Percentiles rank a stretch among this genome's conserved stretches.
These are phyloP conservation scores for Luffa acutangula DNA, from an alignment of 306 rosid genomes.

Conservation along the genomic window DNA sequence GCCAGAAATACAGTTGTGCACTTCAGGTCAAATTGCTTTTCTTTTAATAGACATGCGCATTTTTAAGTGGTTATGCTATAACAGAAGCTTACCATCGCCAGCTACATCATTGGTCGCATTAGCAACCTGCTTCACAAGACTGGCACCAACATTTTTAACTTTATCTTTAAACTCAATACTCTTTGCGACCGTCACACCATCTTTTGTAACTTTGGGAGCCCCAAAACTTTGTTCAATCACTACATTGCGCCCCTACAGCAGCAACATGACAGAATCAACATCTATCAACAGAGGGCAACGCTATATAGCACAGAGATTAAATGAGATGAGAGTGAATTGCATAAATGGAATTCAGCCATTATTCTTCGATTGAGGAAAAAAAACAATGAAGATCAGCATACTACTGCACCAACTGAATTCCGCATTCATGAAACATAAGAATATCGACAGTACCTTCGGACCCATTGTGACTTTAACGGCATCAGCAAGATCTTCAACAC, in stretches of 20 bases:
- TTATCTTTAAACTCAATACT: constrained; percentile 85
- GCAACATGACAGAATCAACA: neutral
- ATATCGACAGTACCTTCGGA: constrained; percentile 30
- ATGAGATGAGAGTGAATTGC: neutral
- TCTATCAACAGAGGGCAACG: neutral
- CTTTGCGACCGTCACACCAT: constrained; percentile 95
- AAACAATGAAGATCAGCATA: neutral
- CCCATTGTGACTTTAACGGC: too few species aligned
- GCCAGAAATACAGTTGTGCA: neutral
- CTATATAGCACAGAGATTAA: neutral
- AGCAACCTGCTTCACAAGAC: constrained; percentile 97
- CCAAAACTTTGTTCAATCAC: constrained; percentile 90
- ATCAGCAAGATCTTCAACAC: too few species aligned
- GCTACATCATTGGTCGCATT: constrained; percentile 89
- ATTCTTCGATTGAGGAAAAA: neutral
- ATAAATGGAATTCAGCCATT: neutral
- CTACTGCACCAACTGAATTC: neutral
- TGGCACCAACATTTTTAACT: constrained; percentile 84
- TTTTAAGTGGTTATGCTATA: neutral
- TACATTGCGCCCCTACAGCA: constrained; percentile 75
- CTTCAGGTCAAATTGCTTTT: neutral
- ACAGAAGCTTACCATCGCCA: constrained; percentile 67
- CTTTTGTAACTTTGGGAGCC: constrained; percentile 90
- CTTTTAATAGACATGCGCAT: neutral
- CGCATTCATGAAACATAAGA: neutral